Evolutionary conservation across 257 asterid species (phyloP).

Genomic region (Craterostigma plantagineum): DNA sequence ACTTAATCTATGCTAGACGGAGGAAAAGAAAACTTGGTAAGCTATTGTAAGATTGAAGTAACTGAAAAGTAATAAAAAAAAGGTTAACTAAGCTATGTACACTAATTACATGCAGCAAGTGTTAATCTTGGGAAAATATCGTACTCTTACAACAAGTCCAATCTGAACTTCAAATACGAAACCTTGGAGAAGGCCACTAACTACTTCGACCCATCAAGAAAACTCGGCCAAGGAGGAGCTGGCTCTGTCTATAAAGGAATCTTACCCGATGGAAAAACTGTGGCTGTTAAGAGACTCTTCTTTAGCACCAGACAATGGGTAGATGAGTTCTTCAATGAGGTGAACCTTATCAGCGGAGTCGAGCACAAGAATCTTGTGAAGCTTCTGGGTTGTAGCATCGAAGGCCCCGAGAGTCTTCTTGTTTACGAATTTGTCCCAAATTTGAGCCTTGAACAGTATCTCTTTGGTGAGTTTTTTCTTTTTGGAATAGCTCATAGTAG

Average conservation of each 20-base stretch:
- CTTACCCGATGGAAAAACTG: constrained; percentile 36
- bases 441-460: constrained; percentile 52
- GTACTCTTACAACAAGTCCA: constrained; percentile 46
- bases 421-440: constrained; percentile 71
- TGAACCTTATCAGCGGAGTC: constrained; percentile 61
- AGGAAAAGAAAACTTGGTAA: constrained; percentile 44
- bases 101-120: constrained; percentile 26
- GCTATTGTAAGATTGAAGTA: no score
- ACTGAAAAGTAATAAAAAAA: not conserved
- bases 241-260: constrained; percentile 70
- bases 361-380: constrained; percentile 85
- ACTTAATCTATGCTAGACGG: constrained; percentile 24
- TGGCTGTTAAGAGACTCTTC: constrained; percentile 78
- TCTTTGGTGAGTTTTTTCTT: constrained; percentile 43
- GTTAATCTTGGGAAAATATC: constrained; percentile 51
- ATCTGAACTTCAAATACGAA: constrained; percentile 64
- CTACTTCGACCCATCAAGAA: constrained; percentile 38
- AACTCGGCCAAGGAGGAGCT: constrained; percentile 87
- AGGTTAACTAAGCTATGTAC: no score
- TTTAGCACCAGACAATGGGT: constrained; percentile 87
- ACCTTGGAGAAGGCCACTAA: constrained; percentile 75
- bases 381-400: constrained; percentile 91
- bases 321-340: constrained; percentile 88
- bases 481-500: no score
- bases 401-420: constrained; percentile 85